These are phyloP conservation scores for Cydonia oblonga DNA, from an alignment of 331 rosid species.

Conservation along the genomic window DNA sequence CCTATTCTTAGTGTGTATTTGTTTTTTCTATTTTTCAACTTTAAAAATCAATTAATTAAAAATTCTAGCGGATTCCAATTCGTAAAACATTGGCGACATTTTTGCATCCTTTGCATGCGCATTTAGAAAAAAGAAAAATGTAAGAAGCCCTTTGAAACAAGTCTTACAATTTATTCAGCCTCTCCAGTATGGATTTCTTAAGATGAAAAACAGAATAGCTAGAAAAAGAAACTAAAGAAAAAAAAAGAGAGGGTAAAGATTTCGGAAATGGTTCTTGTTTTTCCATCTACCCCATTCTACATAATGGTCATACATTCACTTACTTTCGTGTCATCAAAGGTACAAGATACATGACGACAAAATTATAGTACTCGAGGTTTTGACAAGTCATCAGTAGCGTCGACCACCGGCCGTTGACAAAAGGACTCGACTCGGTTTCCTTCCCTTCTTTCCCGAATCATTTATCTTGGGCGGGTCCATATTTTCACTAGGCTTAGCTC, in stretches of 20 bases:
- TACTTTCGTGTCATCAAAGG: neutral
- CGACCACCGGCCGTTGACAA: conserved; percentile 85
- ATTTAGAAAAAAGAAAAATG: neutral
- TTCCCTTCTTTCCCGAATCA: conserved; percentile 80
- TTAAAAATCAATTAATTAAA: too few relatives aligned
- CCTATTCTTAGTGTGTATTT: too few relatives aligned
- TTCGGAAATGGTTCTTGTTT: neutral
- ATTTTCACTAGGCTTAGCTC: conserved; percentile 37
- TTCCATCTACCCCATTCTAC: neutral
- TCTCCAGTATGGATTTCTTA: neutral
- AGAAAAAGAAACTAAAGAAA: too few relatives aligned
- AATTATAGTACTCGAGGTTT: neutral
- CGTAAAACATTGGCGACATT: too few relatives aligned
- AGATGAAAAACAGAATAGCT: too few relatives aligned
- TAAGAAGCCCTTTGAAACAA: neutral
- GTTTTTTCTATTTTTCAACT: too few relatives aligned
- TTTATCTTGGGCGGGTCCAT: conserved; percentile 43
- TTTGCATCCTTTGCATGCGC: too few relatives aligned
- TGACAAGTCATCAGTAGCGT: conserved; percentile 47
- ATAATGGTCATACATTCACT: neutral
- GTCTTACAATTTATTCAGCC: neutral
- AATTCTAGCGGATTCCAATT: too few relatives aligned
- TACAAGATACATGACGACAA: neutral
- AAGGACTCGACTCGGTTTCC: conserved; percentile 68
- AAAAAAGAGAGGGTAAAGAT: neutral